Base-by-base conservation (phyloP, 2,329 filamentous ascomycete genomes). In the Orbilia brochopaga region DNA sequence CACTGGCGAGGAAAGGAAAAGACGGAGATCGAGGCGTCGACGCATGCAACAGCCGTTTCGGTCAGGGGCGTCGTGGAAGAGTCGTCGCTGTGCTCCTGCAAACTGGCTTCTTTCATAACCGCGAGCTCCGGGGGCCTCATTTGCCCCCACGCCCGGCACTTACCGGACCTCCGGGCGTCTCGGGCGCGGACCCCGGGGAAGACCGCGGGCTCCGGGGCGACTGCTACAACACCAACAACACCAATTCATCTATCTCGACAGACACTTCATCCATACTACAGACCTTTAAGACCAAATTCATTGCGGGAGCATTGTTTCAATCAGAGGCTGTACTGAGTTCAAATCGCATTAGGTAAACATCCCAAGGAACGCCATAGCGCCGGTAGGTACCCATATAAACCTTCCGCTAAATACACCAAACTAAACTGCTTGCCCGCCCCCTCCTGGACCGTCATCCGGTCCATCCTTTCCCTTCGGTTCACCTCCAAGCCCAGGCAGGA, bases 71-170 rank as follows among this genome's bases (percentile, higher is more conserved):
- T 42, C 13, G 5, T 19, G 13, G 32, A 23, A 10, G 27, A n/a
- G 59, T 23, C 48, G 58, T 69, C 57, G 50, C 55, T 35, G n/a
- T 52, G 24, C 42, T 54, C 56, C 54, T 63, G 59, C 65, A 69
- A 69, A 58, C 53, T 69, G 58, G 62, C 48, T 57, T 57, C 55
- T 66, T 59, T 53, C 48, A 21, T 13, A 8, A 17, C 52, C n/a
- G n/a, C n/a, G 8, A 21, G 5, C 52, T 13, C 30, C 27, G 6
- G 52, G 27, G 52, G 8, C 2, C 27, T 19, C 5, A 2, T 6
- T 17, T 19, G n/a, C 30, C 30, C 15, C 19, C 52, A 30, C 11
- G 32, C 15, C 13, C 52, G 35, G 50, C n/a, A 37, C 58, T 61
- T 23, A 23, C 40, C 24, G 11, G 2, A 44, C 1, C 42, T 19